Percentiles rank a stretch among this genome's conserved stretches.
Evolutionary conservation across 768 basidiomycete species (phyloP).

Genomic region (Kwoniella dendrophila): DNA sequence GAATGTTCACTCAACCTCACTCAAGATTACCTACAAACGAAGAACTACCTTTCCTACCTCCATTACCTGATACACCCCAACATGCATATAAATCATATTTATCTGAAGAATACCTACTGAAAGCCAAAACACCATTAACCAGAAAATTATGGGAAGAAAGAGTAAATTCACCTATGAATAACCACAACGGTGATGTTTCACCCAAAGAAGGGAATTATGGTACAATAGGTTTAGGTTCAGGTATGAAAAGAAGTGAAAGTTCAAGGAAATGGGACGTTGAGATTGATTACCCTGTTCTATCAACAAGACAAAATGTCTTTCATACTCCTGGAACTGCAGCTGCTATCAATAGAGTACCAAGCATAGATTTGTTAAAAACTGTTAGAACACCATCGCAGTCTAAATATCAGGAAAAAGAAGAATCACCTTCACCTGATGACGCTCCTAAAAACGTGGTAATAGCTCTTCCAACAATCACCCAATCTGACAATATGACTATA

Average conservation of each 20-base stretch:
- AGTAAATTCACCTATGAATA: neutral
- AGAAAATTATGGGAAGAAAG: conserved; percentile 4
- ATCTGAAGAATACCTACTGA: neutral
- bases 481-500: neutral
- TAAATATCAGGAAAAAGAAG: neutral
- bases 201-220: neutral
- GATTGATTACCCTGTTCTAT: conserved; percentile 32
- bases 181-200: too few species aligned
- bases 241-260: neutral
- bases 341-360: conserved; percentile 10
- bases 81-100: conserved; percentile 8
- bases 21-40: conserved; percentile 21
- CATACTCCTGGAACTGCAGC: conserved; percentile 26
- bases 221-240: neutral
- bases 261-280: conserved; percentile 17
- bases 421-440: conserved; percentile 10
- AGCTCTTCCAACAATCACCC: neutral
- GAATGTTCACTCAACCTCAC: conserved; percentile 11
- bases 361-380: neutral
- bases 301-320: conserved; percentile 32
- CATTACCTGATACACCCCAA: conserved; percentile 36
- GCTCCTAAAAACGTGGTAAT: neutral
- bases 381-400: neutral
- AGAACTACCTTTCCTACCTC: conserved; percentile 30
- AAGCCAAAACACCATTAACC: conserved; percentile 2